Evolutionary conservation across 345 rosid species (phyloP), one percentile per base, ranked within the genome.

Genomic region (Citrus mangshanensis): DNA sequence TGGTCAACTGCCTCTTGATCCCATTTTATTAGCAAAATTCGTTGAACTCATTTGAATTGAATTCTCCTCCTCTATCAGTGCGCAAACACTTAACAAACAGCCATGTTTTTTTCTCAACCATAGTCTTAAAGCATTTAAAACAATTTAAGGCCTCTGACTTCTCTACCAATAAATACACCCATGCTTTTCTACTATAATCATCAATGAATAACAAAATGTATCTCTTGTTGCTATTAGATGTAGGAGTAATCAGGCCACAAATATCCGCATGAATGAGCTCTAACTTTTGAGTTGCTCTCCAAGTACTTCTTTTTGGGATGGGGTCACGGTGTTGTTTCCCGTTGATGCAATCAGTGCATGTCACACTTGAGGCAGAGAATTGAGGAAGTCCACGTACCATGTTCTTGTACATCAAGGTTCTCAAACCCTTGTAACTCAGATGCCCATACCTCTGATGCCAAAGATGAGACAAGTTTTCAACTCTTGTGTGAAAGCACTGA

Each of bases 171-270:
- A 71, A 25, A 25, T 49, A 72, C 5, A 63, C 65, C 60, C 21
- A 77, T 12, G 25, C 1, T 40, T 77, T 77, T 4, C 67, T 22
- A 58, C 35, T 55, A 25, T 16, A 77, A 28, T 77, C 75, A 58
- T 77, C 74, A 69, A 25, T 74, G 30, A 74, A 74, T 21, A 19
- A 60, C 8, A 61, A 4, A 3, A 22, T 35, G 37, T 58, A 58
- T 4, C 27, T 7, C 4, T 58, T 58, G 1, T n/a, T 58, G 1
- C 62, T 22, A 7, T 58, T 74, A 1, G 69, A 74, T 2, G 13
- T 25, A 0, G 28, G 77, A 6, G 9, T 60, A 3, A 74, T n/a
- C 7, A 27, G 69, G 0, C 77, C 27, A 24, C 69, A 74, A 2
- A 74, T 35, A 5, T 74, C 24, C 0, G 77, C 18, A 40, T 74